Base-by-base conservation (phyloP, 768 basidiomycete species). In the Amanita jacksonii region DNA sequence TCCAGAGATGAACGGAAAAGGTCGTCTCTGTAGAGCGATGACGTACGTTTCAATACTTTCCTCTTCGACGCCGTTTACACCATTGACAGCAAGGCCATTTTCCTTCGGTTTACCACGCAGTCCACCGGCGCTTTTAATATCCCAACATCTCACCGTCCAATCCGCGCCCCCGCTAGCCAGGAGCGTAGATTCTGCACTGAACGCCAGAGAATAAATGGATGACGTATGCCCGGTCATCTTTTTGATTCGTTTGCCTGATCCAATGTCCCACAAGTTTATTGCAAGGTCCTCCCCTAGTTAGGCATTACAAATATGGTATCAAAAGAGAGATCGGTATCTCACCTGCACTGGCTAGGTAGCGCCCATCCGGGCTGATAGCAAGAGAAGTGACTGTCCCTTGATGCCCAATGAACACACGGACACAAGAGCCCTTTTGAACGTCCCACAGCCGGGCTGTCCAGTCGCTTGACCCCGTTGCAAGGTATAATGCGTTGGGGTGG, bases 101-200 rank as follows among this genome's bases (percentile, higher is more conserved):
- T 78, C 79, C 28, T 70, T 70, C 9, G 70, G 52, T 58, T 81
- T 85, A 18, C 53, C 63, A 19, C 70, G 72, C 8, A 63, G 57
- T 1, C 86, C 86, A 8, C 88, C 90, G 8, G 83, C 62, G 35
- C 72, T 64, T 62, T 86, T 93, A 27, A 96, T 82, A 59, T 99
- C 96, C 96, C 96, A 99, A 46, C 91, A 92, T n/a, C 94, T 74
- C 13, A 97, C 92, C 0, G 96, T 97, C 77, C 89, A 93, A 59
- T 99, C 96, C 23, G 90, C 79, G 19, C 85, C 76, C 5, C 93
- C 93, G 47, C 89, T 93, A 9, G 97, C 83, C 27, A 99, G 76
- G 43, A 98, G 62, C 1, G 81, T 81, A 0, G 91, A 92, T 60
- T 97, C 96, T 19, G 82, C 85, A 47, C 87, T 91, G 62, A 97